phyloP scores from a whole-genome alignment of 768 basidiomycete genomes.

The Kwoniella dendrophila region DNA sequence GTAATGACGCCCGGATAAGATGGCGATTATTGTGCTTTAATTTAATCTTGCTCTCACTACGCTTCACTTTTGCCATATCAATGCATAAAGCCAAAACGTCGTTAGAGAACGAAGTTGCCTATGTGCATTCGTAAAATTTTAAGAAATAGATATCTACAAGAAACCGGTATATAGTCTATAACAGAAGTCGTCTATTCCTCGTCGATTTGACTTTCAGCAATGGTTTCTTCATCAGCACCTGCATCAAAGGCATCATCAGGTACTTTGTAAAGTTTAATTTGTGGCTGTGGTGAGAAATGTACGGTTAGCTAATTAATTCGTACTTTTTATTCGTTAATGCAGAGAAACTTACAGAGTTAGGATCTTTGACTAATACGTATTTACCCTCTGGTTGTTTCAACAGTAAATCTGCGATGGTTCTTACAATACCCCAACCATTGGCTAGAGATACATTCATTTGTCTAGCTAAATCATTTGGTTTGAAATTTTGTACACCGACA shows the following conservation, averaged over 20 bases:
- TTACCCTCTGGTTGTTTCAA: conserved; percentile 98
- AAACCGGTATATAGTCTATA: conserved; percentile 6
- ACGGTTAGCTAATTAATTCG: background rate
- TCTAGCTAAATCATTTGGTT: conserved; percentile 87
- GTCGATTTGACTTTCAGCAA: conserved; percentile 40
- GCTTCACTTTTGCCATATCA: too few relatives aligned
- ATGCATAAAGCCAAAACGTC: too few relatives aligned
- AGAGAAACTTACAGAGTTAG: conserved; percentile 77
- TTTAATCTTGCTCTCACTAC: too few relatives aligned
- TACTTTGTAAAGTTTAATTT: conserved; percentile 91
- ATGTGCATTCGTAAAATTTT: too few relatives aligned
- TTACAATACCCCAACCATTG: conserved; percentile 98
- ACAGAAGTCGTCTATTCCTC: conserved; percentile 30
- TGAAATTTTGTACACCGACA: conserved; percentile 89
- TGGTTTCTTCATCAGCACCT: conserved; percentile 41
- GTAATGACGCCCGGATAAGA: too few relatives aligned
- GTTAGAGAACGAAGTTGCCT: too few relatives aligned
- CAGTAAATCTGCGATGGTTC: conserved; percentile 89
- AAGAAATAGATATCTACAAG: background rate
- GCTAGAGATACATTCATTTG: conserved; percentile 93
- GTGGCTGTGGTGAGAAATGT: conserved; percentile 64
- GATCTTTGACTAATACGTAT: conserved; percentile 95
- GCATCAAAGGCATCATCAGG: conserved; percentile 81
- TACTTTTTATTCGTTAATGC: background rate
- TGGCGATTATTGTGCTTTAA: too few relatives aligned